Percentiles rank a stretch among this genome's conserved stretches.
Conservation (phyloP, 2,329 filamentous ascomycete species). For the Aspergillus alliaceus region DNA sequence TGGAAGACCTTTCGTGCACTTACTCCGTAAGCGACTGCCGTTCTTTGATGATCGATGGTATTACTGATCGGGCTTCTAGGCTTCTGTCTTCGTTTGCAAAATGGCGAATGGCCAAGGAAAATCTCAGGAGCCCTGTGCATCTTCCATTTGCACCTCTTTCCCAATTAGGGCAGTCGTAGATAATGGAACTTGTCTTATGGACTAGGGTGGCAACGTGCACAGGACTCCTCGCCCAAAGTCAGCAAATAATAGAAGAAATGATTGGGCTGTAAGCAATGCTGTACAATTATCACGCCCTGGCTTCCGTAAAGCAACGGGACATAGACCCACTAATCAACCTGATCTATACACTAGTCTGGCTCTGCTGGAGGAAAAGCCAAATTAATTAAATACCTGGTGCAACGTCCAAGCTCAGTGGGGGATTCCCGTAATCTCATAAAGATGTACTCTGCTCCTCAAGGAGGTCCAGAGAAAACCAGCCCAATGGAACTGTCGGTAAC, state of each 20-base stretch:
- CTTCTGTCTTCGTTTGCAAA: too few relatives aligned
- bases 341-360: conserved; percentile 13
- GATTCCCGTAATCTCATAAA: neutral
- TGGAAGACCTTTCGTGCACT: too few relatives aligned
- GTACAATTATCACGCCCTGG: neutral
- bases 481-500: neutral
- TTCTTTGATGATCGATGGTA: neutral
- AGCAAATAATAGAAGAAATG: neutral
- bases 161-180: neutral
- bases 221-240: neutral
- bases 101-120: too few relatives aligned
- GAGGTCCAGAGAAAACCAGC: neutral
- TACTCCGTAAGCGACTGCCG: neutral
- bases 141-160: neutral
- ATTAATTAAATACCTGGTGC: conserved; percentile 15
- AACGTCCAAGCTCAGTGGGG: neutral
- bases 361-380: conserved; percentile 15
- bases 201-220: neutral
- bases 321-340: conserved; percentile 5
- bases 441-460: neutral
- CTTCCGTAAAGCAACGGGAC: neutral
- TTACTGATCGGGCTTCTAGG: neutral
- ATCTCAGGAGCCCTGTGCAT: too few relatives aligned
- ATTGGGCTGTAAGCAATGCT: neutral
- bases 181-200: neutral